These are phyloP conservation scores for Exophiala phaeomuriformis DNA, from an alignment of 2,329 filamentous ascomycete genomes.

Conservation along the genomic window DNA sequence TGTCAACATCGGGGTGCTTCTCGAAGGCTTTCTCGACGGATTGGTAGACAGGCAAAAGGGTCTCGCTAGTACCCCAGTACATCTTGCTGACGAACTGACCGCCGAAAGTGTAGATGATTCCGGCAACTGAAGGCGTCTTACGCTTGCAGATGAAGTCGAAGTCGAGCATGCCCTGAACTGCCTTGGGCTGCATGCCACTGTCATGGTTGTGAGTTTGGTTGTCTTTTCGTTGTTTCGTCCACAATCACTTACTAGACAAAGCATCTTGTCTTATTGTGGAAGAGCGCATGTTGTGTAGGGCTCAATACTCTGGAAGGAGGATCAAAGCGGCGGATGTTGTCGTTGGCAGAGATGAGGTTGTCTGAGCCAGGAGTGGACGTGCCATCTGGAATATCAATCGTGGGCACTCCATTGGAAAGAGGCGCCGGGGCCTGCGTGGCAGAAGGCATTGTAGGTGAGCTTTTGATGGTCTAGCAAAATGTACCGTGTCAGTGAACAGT, in stretches of 20 bases:
- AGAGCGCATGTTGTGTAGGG: conserved; percentile 84
- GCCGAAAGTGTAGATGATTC: conserved; percentile 99
- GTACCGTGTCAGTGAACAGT: conserved; percentile 24
- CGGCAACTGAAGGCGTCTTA: conserved; percentile 87
- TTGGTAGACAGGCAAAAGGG: conserved; percentile 96
- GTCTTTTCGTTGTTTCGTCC: conserved; percentile 38
- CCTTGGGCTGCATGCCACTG: conserved; percentile 88
- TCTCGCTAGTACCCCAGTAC: conserved; percentile 99
- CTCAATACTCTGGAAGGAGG: conserved; percentile 87
- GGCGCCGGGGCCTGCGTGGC: conserved; percentile 51
- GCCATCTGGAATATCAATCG: conserved; percentile 46
- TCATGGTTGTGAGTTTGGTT: conserved; percentile 28
- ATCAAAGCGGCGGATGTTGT: conserved; percentile 96
- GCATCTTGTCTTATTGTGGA: conserved; percentile 99
- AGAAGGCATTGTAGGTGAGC: conserved; percentile 28
- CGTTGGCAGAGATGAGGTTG: conserved; percentile 65
- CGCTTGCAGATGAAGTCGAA: conserved; percentile 99
- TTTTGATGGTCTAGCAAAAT: conserved; percentile 21
- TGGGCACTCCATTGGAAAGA: conserved; percentile 38
- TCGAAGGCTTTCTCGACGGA: conserved; percentile 81
- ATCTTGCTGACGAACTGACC: conserved; percentile 99
- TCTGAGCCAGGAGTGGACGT: conserved; percentile 24
- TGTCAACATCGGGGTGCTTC: conserved; percentile 96
- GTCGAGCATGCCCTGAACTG: conserved; percentile 89
- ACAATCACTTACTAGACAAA: conserved; percentile 81